Conservation (phyloP, 345 rosid genomes). For the Lepidium africanum region DNA sequence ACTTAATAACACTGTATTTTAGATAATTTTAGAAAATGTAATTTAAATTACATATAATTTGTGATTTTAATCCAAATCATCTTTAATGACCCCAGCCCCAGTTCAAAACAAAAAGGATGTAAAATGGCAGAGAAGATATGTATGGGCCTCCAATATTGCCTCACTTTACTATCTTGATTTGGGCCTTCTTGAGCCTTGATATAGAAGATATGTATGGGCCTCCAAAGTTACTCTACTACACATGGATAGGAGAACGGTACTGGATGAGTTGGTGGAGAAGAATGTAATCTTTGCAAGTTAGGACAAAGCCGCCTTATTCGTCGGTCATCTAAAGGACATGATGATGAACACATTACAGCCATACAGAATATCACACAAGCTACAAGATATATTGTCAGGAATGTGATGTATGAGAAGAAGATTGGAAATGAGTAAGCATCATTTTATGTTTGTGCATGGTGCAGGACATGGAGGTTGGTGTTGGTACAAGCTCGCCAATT, state of each 20-base stretch:
- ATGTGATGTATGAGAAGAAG: not conserved
- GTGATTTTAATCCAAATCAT: no score
- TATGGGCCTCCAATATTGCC: not conserved
- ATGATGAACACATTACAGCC: conserved; percentile 9
- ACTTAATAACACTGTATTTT: no score
- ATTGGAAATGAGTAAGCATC: conserved; percentile 12
- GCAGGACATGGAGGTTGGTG: conserved; percentile 48
- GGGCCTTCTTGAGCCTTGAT: not conserved
- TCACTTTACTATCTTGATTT: not conserved
- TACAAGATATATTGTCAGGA: not conserved
- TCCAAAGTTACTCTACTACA: conserved; percentile 2
- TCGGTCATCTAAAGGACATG: not conserved
- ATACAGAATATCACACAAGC: not conserved
- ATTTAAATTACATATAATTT: no score
- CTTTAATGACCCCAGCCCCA: no score
- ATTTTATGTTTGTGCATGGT: conserved; percentile 41
- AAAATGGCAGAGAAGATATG: not conserved
- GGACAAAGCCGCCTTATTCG: not conserved
- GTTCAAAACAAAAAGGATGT: not conserved
- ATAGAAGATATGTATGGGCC: not conserved
- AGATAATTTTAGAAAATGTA: no score
- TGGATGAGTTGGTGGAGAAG: not conserved
- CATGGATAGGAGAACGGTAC: not conserved
- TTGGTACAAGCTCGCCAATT: conserved; percentile 42
- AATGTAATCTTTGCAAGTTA: not conserved